Conservation (phyloP, 139 green algal species). For the Mesotaenium endlicherianum region DNA sequence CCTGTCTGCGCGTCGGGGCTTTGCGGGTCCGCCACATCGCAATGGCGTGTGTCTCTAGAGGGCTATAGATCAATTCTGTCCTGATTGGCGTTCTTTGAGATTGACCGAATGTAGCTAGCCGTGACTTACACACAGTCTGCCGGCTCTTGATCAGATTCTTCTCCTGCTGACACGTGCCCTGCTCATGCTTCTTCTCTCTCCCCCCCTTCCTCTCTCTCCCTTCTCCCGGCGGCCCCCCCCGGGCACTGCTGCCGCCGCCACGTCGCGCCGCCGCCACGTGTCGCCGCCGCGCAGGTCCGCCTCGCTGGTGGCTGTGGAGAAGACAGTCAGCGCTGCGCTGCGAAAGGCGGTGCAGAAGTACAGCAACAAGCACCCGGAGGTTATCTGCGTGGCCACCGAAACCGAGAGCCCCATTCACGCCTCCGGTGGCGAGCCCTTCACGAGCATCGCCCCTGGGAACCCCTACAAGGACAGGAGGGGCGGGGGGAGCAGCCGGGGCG, state of each 20-base stretch:
- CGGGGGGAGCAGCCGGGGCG: neutral
- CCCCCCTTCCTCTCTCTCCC: neutral
- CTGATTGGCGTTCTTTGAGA: too few relatives aligned
- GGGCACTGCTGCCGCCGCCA: neutral
- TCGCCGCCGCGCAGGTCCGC: conserved; percentile 6
- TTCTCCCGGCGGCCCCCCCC: neutral
- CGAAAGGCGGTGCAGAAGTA: conserved; percentile 64
- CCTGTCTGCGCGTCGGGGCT: too few relatives aligned
- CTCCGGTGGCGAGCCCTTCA: neutral
- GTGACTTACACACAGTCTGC: too few relatives aligned
- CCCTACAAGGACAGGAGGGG: neutral
- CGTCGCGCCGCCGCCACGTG: neutral
- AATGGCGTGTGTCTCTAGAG: neutral
- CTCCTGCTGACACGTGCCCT: neutral
- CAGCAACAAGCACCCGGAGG: conserved; percentile 82
- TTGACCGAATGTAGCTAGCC: too few relatives aligned
- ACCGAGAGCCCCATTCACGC: neutral
- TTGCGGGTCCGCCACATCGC: too few relatives aligned
- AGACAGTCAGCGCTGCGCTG: conserved; percentile 64
- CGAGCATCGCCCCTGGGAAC: neutral
- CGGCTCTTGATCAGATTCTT: neutral
- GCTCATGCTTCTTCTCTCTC: too few relatives aligned
- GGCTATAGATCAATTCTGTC: too few relatives aligned
- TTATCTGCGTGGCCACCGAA: conserved; percentile 72
- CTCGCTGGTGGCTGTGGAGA: conserved; percentile 66